Percentiles rank a stretch among this genome's conserved stretches.
Evolutionary conservation across 148 eudicot genomes (phyloP).

Genomic region (Heliamphora exappendiculata): DNA sequence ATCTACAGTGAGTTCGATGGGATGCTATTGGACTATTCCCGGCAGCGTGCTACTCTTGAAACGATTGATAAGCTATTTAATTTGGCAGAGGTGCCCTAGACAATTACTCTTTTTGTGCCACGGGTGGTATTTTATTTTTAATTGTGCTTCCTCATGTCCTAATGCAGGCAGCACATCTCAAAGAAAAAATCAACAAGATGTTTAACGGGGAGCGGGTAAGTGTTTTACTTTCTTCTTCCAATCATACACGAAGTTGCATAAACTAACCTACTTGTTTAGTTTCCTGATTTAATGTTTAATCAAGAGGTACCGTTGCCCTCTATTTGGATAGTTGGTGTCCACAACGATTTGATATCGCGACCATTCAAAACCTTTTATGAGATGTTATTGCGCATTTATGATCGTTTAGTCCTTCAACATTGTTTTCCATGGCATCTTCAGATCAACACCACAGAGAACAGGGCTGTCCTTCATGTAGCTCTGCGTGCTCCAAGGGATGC

Average conservation of each 20-base stretch:
- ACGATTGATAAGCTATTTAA: conserved; percentile 65
- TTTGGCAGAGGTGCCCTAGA: conserved; percentile 69
- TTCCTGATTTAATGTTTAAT: neutral
- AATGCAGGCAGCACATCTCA: conserved; percentile 73
- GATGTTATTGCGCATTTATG: neutral
- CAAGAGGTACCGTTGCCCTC: neutral
- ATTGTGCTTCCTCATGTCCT: conserved; percentile 15
- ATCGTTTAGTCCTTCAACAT: neutral
- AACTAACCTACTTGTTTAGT: neutral
- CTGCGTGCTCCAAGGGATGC: conserved; percentile 91
- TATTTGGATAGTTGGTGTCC: neutral
- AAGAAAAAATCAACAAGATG: conserved; percentile 72
- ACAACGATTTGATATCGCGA: neutral
- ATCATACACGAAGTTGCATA: neutral
- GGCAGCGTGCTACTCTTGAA: conserved; percentile 69
- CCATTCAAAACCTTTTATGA: neutral
- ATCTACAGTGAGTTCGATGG: conserved; percentile 68
- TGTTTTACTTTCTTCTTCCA: neutral
- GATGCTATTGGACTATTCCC: conserved; percentile 72
- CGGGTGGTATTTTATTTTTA: neutral
- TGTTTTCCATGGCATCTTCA: conserved; percentile 26
- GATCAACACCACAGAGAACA: conserved; percentile 95
- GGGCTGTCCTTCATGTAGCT: conserved; percentile 93
- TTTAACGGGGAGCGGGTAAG: conserved; percentile 55
- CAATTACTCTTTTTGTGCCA: neutral